Evolutionary conservation across 257 asterid genomes (phyloP), one percentile per base, ranked within the genome.

Genomic region (Ballota nigra): DNA sequence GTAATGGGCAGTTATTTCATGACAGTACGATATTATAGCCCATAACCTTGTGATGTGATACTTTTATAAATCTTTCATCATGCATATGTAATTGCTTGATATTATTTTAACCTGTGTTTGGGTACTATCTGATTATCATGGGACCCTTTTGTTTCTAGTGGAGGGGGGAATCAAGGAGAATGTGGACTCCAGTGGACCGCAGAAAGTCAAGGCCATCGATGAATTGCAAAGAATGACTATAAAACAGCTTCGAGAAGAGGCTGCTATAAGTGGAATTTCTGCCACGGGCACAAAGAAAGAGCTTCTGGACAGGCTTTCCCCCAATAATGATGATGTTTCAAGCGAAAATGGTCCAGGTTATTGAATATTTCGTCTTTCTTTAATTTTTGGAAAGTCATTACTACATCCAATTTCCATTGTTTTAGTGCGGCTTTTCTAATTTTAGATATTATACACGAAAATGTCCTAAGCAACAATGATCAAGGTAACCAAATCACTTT

Each of bases 231-330:
- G 47, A 38, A 84, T 86, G 94, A 81, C 68, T 72, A 52, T 88
- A 34, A 89, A 86, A 67, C 87, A 89, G 77, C 87, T 92, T n/a
- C 84, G 92, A 18, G 91, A 88, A 71, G 82, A 81, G 81, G 96
- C 96, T 3, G 52, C 45, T 36, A 66, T 60, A 38, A 82, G 75
- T n/a, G 94, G 94, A 69, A 43, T 86, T 78, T 78, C 82, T 61
- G 45, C 78, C 3, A 41, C 71, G 8, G 92, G 96, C 75, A 81
- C 92, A 10, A 92, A 86, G 83, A 92, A 86, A 55, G 89, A 85
- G 70, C 89, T 92, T 71, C 52, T 89, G 58, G 83, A 83, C 61
- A 88, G 89, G 78, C 92, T 89, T 19, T 84, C 78, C 6, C 22
- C 68, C 45, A 81, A 72, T 69, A 69, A 72, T 26, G 84, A 58